These are phyloP conservation scores for Vigna unguiculata DNA, from an alignment of 306 rosid genomes.

Conservation along the genomic window DNA sequence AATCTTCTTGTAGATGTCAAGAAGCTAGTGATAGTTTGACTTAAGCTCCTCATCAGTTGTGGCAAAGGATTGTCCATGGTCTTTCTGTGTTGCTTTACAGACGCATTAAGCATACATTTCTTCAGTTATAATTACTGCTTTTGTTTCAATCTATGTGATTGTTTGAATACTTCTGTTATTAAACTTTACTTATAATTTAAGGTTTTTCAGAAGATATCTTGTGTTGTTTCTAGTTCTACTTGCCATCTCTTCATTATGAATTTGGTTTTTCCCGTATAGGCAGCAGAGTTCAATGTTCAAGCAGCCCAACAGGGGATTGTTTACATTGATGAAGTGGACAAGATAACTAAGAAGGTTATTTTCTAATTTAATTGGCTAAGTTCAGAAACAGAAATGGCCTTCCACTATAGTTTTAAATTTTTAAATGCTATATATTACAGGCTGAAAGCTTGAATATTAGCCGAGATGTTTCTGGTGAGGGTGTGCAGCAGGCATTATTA, in stretches of 20 bases:
- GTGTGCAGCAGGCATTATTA: conserved; percentile 89
- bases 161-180: not conserved
- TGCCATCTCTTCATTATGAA: conserved; percentile 30
- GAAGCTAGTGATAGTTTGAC: conserved; percentile 10
- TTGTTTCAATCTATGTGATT: not conserved
- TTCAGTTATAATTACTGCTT: conserved; percentile 2
- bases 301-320: conserved; percentile 96
- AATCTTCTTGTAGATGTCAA: not conserved
- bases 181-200: not conserved
- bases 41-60: not conserved
- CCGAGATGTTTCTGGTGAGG: conserved; percentile 96
- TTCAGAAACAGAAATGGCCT: not conserved
- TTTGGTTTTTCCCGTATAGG: conserved; percentile 55
- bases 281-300: conserved; percentile 89
- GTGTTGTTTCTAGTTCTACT: conserved; percentile 28
- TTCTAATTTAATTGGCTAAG: conserved; percentile 28
- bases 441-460: conserved; percentile 90
- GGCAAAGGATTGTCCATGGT: not conserved
- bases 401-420: conserved; percentile 14
- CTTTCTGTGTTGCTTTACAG: conserved; percentile 1
- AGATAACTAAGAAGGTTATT: conserved; percentile 88
- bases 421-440: conserved; percentile 53
- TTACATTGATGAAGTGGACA: conserved; percentile 96
- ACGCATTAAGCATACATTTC: not conserved
- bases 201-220: conserved; percentile 3